phyloP scores from a whole-genome alignment of 352 stramenopile genomes.

The Thalassiosira mediterranea region DNA sequence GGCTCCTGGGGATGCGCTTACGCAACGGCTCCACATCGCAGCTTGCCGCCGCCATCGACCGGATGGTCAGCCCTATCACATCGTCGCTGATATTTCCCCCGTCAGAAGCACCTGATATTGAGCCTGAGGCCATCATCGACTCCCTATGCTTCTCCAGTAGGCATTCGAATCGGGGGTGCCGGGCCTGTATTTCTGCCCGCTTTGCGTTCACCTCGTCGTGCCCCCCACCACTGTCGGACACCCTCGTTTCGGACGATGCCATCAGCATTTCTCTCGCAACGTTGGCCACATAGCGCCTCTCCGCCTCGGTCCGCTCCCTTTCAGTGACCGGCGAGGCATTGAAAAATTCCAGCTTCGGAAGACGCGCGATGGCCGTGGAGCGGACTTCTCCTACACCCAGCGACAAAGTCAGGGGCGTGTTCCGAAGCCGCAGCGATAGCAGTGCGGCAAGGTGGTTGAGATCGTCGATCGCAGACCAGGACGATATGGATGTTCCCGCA shows the following conservation, averaged over 20 bases:
- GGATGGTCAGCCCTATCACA: slow-evolving; percentile 72
- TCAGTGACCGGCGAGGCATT: slow-evolving; percentile 72
- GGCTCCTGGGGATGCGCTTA: slow-evolving; percentile 59
- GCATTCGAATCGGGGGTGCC: slow-evolving; percentile 55
- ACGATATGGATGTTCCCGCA: slow-evolving; percentile 58
- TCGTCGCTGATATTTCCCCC: slow-evolving; percentile 43
- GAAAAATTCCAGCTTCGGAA: slow-evolving; percentile 68
- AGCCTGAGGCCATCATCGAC: slow-evolving; percentile 43
- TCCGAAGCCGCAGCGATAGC: slow-evolving; percentile 61
- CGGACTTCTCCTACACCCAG: slow-evolving; percentile 70
- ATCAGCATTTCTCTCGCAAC: slow-evolving; percentile 58
- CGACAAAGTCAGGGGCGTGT: slow-evolving; percentile 67
- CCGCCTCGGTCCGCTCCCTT: slow-evolving; percentile 75
- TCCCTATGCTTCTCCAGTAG: slow-evolving; percentile 55
- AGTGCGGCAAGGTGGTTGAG: slow-evolving; percentile 57
- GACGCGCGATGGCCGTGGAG: slow-evolving; percentile 69
- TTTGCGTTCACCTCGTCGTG: slow-evolving; percentile 23
- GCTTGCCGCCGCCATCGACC: slow-evolving; percentile 65
- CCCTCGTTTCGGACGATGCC: slow-evolving; percentile 35
- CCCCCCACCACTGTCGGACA: neutral
- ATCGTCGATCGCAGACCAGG: slow-evolving; percentile 65
- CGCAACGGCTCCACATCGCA: slow-evolving; percentile 70
- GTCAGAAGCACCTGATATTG: neutral
- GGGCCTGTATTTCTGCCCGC: slow-evolving; percentile 22
- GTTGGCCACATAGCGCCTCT: slow-evolving; percentile 74